Conservation (phyloP, 73 alveolate genomes). For the Paramecium sexaurelia region DNA sequence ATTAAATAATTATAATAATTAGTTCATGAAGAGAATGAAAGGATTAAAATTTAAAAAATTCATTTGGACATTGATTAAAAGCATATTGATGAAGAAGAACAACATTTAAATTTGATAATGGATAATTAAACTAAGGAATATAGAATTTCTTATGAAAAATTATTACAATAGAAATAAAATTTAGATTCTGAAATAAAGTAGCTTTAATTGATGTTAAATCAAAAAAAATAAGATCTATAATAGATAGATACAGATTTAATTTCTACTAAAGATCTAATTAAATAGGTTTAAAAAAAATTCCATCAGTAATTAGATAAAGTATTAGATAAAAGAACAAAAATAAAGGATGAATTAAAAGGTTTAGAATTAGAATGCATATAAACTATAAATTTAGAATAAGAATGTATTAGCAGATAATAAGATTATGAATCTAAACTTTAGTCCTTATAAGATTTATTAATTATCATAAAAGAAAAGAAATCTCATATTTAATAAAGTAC, state of each 20-base stretch:
- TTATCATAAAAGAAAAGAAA: neutral
- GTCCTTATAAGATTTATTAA: neutral
- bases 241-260: neutral
- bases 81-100: constrained; percentile 53
- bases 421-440: neutral
- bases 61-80: constrained; percentile 9
- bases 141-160: neutral
- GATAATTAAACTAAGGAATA: constrained; percentile 42
- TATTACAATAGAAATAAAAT: neutral
- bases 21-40: constrained; percentile 27
- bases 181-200: neutral
- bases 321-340: neutral
- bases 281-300: constrained; percentile 13
- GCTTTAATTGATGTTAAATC: neutral
- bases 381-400: neutral
- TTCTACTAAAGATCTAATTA: neutral
- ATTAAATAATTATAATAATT: neutral
- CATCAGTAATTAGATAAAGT: neutral
- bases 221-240: neutral
- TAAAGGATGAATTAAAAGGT: neutral
- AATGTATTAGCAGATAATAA: neutral
- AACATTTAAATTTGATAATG: constrained; percentile 37
- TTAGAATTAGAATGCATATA: neutral
- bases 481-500: neutral
- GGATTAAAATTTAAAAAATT: constrained; percentile 30